These are phyloP conservation scores for Calocera viscosa DNA, from an alignment of 768 basidiomycete genomes.

Conservation along the genomic window DNA sequence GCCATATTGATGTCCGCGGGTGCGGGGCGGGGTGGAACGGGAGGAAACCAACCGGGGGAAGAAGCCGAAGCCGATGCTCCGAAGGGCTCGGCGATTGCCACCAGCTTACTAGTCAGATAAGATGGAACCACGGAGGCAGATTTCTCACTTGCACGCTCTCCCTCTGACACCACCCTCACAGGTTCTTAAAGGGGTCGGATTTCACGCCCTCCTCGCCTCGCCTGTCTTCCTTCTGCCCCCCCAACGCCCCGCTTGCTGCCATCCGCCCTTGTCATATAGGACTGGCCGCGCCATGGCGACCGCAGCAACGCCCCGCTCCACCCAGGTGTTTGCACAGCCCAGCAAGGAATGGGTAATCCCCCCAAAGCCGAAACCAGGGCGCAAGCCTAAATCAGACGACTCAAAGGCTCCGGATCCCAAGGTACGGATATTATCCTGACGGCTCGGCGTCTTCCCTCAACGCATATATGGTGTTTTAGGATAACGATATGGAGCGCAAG, in stretches of 20 bases:
- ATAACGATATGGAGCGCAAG: neutral
- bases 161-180: slow-evolving; percentile 3
- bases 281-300: neutral
- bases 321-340: slow-evolving; percentile 33
- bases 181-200: slow-evolving; percentile 8
- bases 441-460: neutral
- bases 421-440: neutral
- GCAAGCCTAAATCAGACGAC: slow-evolving; percentile 70
- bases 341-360: slow-evolving; percentile 86
- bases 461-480: neutral
- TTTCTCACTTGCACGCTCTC: neutral
- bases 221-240: neutral
- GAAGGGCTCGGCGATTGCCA: slow-evolving; percentile 8
- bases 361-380: slow-evolving; percentile 73
- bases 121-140: neutral
- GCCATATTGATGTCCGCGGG: neutral
- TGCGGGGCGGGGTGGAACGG: neutral
- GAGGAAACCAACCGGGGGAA: neutral
- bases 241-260: neutral
- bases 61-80: slow-evolving; percentile 3
- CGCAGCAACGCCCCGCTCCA: neutral
- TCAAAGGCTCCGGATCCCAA: neutral
- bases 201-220: neutral
- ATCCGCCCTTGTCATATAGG: neutral
- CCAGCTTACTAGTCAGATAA: slow-evolving; percentile 9